Base-by-base conservation (phyloP, 768 basidiomycete species). In the Xerocomellus intermedius region DNA sequence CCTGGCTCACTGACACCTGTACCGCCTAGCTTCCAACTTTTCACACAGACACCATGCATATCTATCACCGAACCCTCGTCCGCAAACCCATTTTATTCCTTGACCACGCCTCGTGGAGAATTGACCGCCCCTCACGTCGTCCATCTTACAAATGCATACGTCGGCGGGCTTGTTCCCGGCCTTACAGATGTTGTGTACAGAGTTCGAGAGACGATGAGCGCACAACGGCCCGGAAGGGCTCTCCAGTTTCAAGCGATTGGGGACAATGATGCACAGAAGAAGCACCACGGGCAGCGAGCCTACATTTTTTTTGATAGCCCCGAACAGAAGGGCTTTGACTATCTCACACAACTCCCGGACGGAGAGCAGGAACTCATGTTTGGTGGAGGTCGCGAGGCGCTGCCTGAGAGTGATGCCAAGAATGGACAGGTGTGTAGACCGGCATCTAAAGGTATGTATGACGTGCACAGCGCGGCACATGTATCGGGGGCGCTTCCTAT, bases 261-360 rank as follows among this genome's bases (percentile, higher is more conserved):
- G 7, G 39, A 42, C 32, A 16, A 28, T 10, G 49, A 58, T 4
- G 48, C 30, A 21, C 48, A 32, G 26, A 36, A 58, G 13, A 68
- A 66, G 41, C 49, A 28, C 72, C 64, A 69, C 24, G 83, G 79
- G n/a, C 62, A 54, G 22, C 78, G 85, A 19, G 77, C 84, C 7
- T 88, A 83, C 65, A 72, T 86, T 35, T 83, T 89, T 65, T 83
- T 79, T 65, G 75, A 81, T 5, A 72, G 69, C 8, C 63, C 67
- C 4, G 60, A 68, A 10, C 55, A 48, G 21, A 70, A 71, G 49
- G 76, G 72, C 8, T 87, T 77, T 65, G 86, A 88, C 64, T 89
- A 89, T 65, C 79, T 89, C 55, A 86, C 86, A 7, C 87, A 89
- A 67, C 79, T 83, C 43, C 73, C 76, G 21, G 41, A 53, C 12